Percentiles rank a stretch among this genome's conserved stretches.
Evolutionary conservation across 495 filamentous ascomycete species (phyloP).

Genomic region (Penicillium antarcticum): DNA sequence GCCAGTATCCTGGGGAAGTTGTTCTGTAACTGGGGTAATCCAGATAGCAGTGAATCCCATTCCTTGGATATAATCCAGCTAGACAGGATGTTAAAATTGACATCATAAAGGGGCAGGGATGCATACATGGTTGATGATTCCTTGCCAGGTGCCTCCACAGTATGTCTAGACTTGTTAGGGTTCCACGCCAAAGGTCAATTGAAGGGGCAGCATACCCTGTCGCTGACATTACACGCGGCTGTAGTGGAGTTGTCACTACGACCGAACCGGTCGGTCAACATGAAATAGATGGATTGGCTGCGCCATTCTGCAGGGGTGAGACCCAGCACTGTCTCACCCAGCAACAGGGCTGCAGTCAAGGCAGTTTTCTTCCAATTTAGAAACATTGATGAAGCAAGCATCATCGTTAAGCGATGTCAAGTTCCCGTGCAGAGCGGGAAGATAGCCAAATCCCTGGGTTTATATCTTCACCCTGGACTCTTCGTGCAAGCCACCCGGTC

Average conservation of each 20-base stretch:
- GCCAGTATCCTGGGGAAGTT: constrained; percentile 48
- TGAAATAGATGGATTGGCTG: constrained; percentile 66
- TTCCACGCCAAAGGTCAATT: too few species aligned
- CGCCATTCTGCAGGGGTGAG: constrained; percentile 54
- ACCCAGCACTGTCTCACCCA: constrained; percentile 18
- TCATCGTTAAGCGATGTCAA: too few species aligned
- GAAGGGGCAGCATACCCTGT: constrained; percentile 20
- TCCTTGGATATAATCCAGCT: constrained; percentile 56
- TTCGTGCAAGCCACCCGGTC: background rate
- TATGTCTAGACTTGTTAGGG: constrained; percentile 37
- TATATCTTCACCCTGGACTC: background rate
- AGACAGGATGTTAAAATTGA: background rate
- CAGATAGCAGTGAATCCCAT: constrained; percentile 83
- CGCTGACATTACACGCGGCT: constrained; percentile 42
- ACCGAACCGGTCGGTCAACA: constrained; percentile 73
- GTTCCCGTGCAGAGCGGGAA: too few species aligned
- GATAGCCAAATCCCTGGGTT: background rate
- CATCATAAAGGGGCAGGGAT: constrained; percentile 1
- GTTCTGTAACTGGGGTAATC: constrained; percentile 73
- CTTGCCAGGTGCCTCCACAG: constrained; percentile 73
- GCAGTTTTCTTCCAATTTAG: background rate
- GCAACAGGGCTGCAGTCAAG: background rate
- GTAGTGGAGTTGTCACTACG: constrained; percentile 65
- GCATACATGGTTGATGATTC: constrained; percentile 62
- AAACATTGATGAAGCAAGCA: too few species aligned